Evolutionary conservation across 164 flowering plant genomes (phyloP), one percentile per base, ranked within the genome.

Genomic region (Cinnamomum micranthum): DNA sequence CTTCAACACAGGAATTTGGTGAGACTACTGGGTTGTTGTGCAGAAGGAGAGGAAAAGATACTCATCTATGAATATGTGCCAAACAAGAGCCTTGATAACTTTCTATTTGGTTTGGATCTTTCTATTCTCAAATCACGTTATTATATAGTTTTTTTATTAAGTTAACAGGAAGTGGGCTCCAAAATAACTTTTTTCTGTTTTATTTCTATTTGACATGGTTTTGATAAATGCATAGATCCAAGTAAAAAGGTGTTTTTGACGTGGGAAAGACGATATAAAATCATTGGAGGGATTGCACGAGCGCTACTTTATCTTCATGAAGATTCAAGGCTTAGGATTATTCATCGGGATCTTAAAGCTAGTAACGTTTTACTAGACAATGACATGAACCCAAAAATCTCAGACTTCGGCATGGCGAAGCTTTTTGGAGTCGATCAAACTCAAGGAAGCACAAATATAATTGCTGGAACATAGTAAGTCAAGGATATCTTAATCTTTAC

Each of bases 11-110:
- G 73, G 58, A 84, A 86, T 50, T 78, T 86, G 22, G 87, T 82
- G 2, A 81, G 80, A 66, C 77, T 86, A 22, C 52, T 86, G 28
- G 86, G 85, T 1, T 85, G 68, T 50, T 80, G 87, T 77, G 73
- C 87, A 66, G 78, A 87, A 73, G 91, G 85, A 27, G 91, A 88
- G 75, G 97, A 92, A 60, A 90, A 79, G 75, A 82, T 92, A 79
- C 75, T 92, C 72, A 25, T 92, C 59, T 92, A 90, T 73, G 95
- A 92, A 67, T 91, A 85, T 76, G 78, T 92, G 93, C 89, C 91
- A 6, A 90, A 90, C 75, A 85, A 76, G 81, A 92, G 97, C 84
- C 78, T 92, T 78, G 91, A 92, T 65, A 69, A 33, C 62, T 87
- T 86, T 75, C 73, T 91, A 66, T 92, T 89, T 60, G 90, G 97